A percentile compares a stretch with the other conserved stretches of the same genome.
phyloP scores from a whole-genome alignment of 768 basidiomycete species.

The Sarcodon sp. region DNA sequence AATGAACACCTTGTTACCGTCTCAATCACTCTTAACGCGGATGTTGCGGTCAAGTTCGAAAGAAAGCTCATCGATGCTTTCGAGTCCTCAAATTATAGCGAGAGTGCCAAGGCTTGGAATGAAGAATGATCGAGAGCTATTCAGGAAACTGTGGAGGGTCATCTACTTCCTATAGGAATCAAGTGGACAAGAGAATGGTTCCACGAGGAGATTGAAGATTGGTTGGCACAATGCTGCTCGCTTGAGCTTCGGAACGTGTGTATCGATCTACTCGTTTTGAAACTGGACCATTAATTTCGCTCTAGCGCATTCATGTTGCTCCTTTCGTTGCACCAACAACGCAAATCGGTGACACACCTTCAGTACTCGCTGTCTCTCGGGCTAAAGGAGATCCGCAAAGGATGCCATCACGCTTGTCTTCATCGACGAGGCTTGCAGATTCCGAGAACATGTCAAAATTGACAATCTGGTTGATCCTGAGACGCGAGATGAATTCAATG shows the following conservation, averaged over 20 bases:
- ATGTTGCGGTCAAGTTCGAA: conserved; percentile 55
- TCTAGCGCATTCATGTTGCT: conserved; percentile 72
- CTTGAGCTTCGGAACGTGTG: conserved; percentile 58
- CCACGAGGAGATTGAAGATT: conserved; percentile 83
- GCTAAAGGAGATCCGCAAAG: conserved; percentile 88
- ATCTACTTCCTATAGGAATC: conserved; percentile 73
- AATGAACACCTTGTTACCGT: conserved; percentile 77
- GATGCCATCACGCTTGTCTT: conserved; percentile 81
- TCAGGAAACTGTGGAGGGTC: conserved; percentile 64
- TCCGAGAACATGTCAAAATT: conserved; percentile 82
- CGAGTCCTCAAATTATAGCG: conserved; percentile 73
- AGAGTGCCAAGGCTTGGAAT: conserved; percentile 87
- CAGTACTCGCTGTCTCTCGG: conserved; percentile 86
- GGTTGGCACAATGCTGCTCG: conserved; percentile 55
- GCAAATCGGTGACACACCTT: conserved; percentile 56
- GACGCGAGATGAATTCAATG: conserved; percentile 60
- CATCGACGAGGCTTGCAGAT: conserved; percentile 77
- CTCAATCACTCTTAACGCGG: conserved; percentile 50
- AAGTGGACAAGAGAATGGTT: conserved; percentile 87
- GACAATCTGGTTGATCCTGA: conserved; percentile 75
- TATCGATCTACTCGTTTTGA: conserved; percentile 4
- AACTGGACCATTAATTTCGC: conserved; percentile 5
- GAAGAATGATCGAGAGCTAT: conserved; percentile 69
- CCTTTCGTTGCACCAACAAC: conserved; percentile 54
- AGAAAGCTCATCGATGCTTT: conserved; percentile 68